Evolutionary conservation across 305 asterid genomes (phyloP), one percentile per base, ranked within the genome.

Genomic region (Ajuga reptans): DNA sequence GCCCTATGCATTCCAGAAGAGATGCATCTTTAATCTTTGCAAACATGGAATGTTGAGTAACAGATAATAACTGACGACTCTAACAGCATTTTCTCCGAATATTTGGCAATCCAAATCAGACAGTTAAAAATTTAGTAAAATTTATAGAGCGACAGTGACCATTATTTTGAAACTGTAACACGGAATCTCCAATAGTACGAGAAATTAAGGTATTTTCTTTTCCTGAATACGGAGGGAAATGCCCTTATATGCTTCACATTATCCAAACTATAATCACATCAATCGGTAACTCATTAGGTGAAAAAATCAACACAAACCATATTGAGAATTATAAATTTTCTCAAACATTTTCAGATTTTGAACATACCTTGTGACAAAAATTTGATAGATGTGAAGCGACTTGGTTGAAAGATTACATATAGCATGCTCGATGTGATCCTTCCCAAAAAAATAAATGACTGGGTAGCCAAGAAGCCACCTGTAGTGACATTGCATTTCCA

Each of bases 401-500:
- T 83, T 85, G 73, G 94, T 84, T 34, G 98, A 92, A 64, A 92
- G 98, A 73, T 85, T 92, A 59, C 55, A 76, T 59, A 89, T 73
- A 71, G 96, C 98, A 63, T 65, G 84, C 72, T 88, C 86, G 51
- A 92, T 86, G 49, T 79, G 83, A 51, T 87, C 87, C 84, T 78
- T 78, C 36, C 88, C 78, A 69, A 92, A 84, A 53, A 87, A 78
- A 75, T 92, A 89, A n/a, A 89, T 82, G 54, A 89, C 91, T 0
- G 98, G 98, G 80, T 92, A 92, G 54, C 96, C 96, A 72, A 92
- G 96, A 76, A 92, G 84, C 98, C 98, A 92, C 75, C 96, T 89
- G 86, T 46, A 54, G 41, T 18, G 68, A 42, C 67, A 75, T 43
- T 9, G 6, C n/a, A 36, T 31, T 31, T 58, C 64, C 71, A 41